Base-by-base conservation (phyloP, 139 green algal species). In the Chlorella vulgaris region DNA sequence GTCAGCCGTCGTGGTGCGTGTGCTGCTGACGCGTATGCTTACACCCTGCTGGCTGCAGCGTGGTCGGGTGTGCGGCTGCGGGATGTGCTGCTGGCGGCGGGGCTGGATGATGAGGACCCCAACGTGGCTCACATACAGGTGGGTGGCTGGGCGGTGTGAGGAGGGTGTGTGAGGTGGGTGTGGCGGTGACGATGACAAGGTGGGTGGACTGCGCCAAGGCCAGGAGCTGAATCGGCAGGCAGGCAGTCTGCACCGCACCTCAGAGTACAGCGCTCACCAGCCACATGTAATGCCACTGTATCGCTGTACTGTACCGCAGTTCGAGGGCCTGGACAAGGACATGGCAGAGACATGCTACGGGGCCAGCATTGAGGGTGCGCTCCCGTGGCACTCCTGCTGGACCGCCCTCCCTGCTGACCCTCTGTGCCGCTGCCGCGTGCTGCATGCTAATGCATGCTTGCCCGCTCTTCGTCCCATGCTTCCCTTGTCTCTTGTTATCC, bases 11-110 rank as follows among this genome's bases (percentile, higher is more conserved):
- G n/a, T n/a, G n/a, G n/a, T n/a, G n/a, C n/a, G n/a, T n/a, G n/a
- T n/a, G n/a, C n/a, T n/a, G n/a, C n/a, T n/a, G n/a, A n/a, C n/a
- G n/a, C n/a, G n/a, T n/a, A n/a, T n/a, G n/a, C n/a, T n/a, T n/a
- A n/a, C n/a, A n/a, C n/a, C n/a, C n/a, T n/a, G n/a, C n/a, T n/a
- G 47, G 10, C 13, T 29, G 55, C 58, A 80, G 74, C 86, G 22
- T 98, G 91, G 88, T 83, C 83, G 5, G 95, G 95, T 19, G 94
- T 90, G 40, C 74, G 78, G 68, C 90, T 98, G 38, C 43, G 78
- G 15, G 92, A 97, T 78, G 92, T 98, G n/a, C 89, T 98, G 74
- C 42, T 55, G 26, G 85, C 83, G 36, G 88, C 92, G 63, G 91
- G 87, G 8, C 76, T 91, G 35, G 43, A 78, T 19, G 65, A 87